Evolutionary conservation across 2,329 filamentous ascomycete genomes (phyloP), one percentile per base, ranked within the genome.

Genomic region (Coniosporium tulheliwenetii): DNA sequence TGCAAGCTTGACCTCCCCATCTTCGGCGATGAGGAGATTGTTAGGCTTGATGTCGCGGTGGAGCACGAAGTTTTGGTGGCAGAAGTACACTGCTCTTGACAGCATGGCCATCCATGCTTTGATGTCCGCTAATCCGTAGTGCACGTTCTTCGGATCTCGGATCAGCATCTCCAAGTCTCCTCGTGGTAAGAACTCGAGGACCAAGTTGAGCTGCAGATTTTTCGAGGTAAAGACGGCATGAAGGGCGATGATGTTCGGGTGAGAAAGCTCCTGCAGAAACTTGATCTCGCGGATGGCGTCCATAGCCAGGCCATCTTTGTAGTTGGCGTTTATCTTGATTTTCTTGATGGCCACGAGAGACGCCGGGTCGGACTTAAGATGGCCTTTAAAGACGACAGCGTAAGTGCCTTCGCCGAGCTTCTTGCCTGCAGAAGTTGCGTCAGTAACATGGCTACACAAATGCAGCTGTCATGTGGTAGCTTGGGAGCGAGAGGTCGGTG

Each of bases 21-120:
- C 84, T 35, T 85, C 82, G 15, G 86, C 86, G 52, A 98, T 93
- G 44, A 98, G 71, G 62, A 96, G 67, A 66, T 98, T 98, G 73
- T 96, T 96, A 38, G 89, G 89, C 64, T 98, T 98, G 69, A 98
- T 96, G 67, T 98, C 91, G 51, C 91, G 84, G 63, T 98, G 91
- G 29, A 98, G 71, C 13, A 98, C 76, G 52, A 81, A 89, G 59
- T 91, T 93, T 57, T 87, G 84, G 61, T 98, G 91, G 61, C 91
- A 96, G 68, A 93, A 98, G 80, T 85, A 93, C 26, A 96, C 77
- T 19, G 83, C 91, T 35, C 89, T 79, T 26, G 75, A 75, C n/a
- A 96, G 73, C 91, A 96, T 96, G 47, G 83, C 84, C 80, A 95
- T 93, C 91, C 91, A 98, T 12, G 86, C 82, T 61, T 98, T 98